Evolutionary conservation across 2,329 filamentous ascomycete genomes (phyloP), one percentile per base, ranked within the genome.

Genomic region (Monosporascus sp.): DNA sequence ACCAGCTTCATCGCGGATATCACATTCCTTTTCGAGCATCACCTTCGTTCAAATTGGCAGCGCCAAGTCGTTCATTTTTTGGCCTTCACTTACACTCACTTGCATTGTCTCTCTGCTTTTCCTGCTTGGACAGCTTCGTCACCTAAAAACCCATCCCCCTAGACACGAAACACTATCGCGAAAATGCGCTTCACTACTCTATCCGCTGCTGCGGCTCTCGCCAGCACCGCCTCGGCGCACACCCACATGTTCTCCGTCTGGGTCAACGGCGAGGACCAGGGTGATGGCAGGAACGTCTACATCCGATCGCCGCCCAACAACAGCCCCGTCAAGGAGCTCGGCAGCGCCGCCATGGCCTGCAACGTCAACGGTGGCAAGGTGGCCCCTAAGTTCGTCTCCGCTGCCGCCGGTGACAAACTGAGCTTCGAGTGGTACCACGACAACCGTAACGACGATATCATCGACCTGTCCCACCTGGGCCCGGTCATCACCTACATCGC

Each of bases 401-500:
- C 74, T n/a, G 66, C 72, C 6, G 74, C 74, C 17, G 79, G 79
- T 55, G 75, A 78, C 59, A 71, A 72, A 60, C 58, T 80, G 52
- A 66, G 60, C 55, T 71, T 76, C 60, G 73, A 80, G 65, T 81
- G 76, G 77, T 74, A 74, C 66, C 78, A 81, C 69, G 61, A 81
- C 65, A 70, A 39, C 60, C 72, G 75, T 45, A 60, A 61, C 54
- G 76, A 80, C 65, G 77, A 80, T 63, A 78, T 81, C 69, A 77
- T 82, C 49, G 79, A 70, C 58, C 55, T 63, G n/a, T 77, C 74
- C 47, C 79, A 82, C 70, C 69, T 72, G 66, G 79, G 79, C 8
- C 79, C 79, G 38, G 66, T 81, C 60, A 72, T 78, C 57, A 78
- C 76, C 52, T 82, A 78, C 64, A 75, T 82, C 60, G 76, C 78